Base-by-base conservation (phyloP, 192 early-diverging fungal genomes). In the Oehlia diaphana region DNA sequence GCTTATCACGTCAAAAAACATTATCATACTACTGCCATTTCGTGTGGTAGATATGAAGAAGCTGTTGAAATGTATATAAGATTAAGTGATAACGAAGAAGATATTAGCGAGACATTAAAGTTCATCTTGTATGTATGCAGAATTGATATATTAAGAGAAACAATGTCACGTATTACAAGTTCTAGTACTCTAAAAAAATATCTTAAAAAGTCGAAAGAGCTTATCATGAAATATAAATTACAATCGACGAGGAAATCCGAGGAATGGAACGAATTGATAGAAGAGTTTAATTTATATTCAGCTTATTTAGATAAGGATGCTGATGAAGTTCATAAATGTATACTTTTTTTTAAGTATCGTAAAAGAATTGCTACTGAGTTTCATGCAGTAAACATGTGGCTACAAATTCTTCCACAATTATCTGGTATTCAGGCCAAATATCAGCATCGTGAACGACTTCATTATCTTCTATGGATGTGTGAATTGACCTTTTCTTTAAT, bases 231-330 rank as follows among this genome's bases (percentile, higher is more conserved):
- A n/a, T 12, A 47, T 14, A n/a, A 26, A n/a, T 64, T n/a, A 63
- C 26, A 33, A 53, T 73, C 31, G 10, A 50, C 61, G 12, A 62
- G 58, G 10, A 53, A 49, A 19, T 14, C 28, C 61, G 49, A 28
- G 14, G 2, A 61, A 31, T 74, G 44, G 44, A 39, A 74, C 0
- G 58, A 50, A 1, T 6, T 74, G 3, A 35, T 58, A 21, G 7
- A 64, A 76, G 61, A 76, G 19, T 62, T 65, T n/a, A 31, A 9
- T 23, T 64, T 76, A 76, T 76, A 76, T 64, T 12, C 2, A 44
- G 62, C 62, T 35, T 76, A 76, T 63, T 65, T 76, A 26, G 26
- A 42, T 19, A 23, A 16, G 39, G 75, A 76, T 26, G 39, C 65
- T 19, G 3, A 10, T 44, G 26, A 4, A 37, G 35, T 76, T 44